phyloP scores from a whole-genome alignment of 805 yeast species.

The Saccharomycodes ludwigii region DNA sequence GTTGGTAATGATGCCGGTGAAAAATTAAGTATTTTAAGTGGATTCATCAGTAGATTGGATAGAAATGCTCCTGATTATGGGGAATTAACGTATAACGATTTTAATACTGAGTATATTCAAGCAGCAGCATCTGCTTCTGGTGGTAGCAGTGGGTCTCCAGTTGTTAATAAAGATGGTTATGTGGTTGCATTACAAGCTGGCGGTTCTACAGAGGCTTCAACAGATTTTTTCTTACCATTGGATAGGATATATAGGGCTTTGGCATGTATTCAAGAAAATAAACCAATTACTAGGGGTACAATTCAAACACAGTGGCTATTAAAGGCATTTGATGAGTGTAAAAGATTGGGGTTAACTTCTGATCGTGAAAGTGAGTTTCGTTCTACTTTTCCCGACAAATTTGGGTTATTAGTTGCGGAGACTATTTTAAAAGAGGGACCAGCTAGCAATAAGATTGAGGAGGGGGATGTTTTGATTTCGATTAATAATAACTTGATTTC shows the following conservation, averaged over 20 bases:
- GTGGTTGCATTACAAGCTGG: conserved; percentile 94
- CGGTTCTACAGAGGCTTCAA: conserved; percentile 81
- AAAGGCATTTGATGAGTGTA: conserved; percentile 83
- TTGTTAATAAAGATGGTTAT: conserved; percentile 76
- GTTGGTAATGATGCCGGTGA: conserved; percentile 97
- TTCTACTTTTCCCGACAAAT: conserved; percentile 52
- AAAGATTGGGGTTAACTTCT: conserved; percentile 67
- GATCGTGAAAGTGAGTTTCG: conserved; percentile 67
- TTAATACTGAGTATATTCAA: conserved; percentile 87
- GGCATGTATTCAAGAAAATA: conserved; percentile 46
- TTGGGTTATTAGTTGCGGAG: conserved; percentile 76
- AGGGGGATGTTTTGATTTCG: conserved; percentile 76
- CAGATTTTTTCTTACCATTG: conserved; percentile 84
- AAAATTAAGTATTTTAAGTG: conserved; percentile 76
- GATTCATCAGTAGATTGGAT: conserved; percentile 67
- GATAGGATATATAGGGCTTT: conserved; percentile 76
- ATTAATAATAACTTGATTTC: conserved; percentile 54
- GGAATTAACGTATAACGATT: conserved; percentile 75
- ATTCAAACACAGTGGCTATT: conserved; percentile 83
- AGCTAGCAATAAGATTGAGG: conserved; percentile 56
- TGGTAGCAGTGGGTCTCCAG: conserved; percentile 93
- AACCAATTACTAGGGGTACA: conserved; percentile 74
- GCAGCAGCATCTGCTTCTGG: conserved; percentile 96
- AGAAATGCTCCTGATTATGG: conserved; percentile 95
- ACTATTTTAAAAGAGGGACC: conserved; percentile 79